Evolutionary conservation across 1,284 basidiomycete species (phyloP).

Genomic region (Papiliotrema terrestris): DNA sequence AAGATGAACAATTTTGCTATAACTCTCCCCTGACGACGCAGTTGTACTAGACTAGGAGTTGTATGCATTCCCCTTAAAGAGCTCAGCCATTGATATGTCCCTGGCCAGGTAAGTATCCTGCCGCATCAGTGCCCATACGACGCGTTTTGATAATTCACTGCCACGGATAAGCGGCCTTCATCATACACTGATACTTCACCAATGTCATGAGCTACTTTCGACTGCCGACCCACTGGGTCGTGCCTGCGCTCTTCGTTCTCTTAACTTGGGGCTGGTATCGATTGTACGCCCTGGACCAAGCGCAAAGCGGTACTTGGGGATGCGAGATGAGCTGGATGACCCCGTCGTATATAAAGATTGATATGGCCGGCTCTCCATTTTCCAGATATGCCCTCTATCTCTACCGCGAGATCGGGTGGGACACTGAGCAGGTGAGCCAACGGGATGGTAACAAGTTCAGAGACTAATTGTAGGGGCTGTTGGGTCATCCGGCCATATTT

Average conservation of each 20-base stretch:
- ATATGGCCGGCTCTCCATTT: constrained; percentile 62
- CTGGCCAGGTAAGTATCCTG: no score
- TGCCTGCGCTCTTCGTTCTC: neutral
- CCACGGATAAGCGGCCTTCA: no score
- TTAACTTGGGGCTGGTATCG: neutral
- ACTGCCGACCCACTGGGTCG: neutral
- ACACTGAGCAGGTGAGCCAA: constrained; percentile 57
- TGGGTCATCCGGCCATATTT: constrained; percentile 80
- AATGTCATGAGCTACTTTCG: neutral
- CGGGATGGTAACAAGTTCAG: neutral
- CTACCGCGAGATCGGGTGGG: constrained; percentile 88
- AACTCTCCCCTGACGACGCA: neutral
- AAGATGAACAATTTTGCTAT: constrained; percentile 78
- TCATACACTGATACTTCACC: no score
- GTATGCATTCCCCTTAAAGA: no score
- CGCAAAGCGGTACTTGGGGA: constrained; percentile 36
- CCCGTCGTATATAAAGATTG: constrained; percentile 65
- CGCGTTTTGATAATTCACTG: no score
- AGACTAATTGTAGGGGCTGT: constrained; percentile 45
- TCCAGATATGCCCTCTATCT: constrained; percentile 77
- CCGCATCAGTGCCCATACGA: no score
- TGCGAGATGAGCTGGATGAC: constrained; percentile 99
- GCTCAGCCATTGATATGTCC: no score
- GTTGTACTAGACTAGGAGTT: no score
- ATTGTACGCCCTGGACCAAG: constrained; percentile 13